These are phyloP conservation scores for Cephalotrichum gorgonifer DNA, from an alignment of 2,329 filamentous ascomycete genomes.

Conservation along the genomic window DNA sequence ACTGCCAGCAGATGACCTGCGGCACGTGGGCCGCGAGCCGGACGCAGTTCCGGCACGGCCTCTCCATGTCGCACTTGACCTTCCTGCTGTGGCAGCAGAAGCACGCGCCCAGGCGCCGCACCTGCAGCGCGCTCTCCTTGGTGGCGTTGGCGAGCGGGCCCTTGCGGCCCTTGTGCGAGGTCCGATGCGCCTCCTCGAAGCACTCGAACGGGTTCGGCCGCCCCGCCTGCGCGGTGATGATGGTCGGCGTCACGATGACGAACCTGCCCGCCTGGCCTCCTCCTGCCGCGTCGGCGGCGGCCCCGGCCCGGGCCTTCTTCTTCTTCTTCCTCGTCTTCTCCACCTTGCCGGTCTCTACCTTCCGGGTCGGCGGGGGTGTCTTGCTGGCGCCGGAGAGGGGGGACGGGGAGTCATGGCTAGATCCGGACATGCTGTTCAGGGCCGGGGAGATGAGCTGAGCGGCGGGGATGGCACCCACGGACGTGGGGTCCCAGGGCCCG, in stretches of 20 bases:
- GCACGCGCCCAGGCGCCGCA: constrained; percentile 43
- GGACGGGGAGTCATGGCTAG: neutral
- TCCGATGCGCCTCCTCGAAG: constrained; percentile 37
- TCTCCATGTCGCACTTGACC: constrained; percentile 45
- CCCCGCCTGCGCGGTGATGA: constrained; percentile 39
- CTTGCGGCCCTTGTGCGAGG: constrained; percentile 44
- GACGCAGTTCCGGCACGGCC: constrained; percentile 46
- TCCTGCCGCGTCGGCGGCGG: neutral
- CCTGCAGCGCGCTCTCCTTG: constrained; percentile 43
- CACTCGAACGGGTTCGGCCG: constrained; percentile 43
- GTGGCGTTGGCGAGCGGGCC: constrained; percentile 43
- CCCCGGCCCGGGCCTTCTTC: constrained; percentile 6
- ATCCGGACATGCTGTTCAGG: neutral
- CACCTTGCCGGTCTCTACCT: constrained; percentile 31
- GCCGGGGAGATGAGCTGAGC: neutral
- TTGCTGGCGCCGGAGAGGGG: neutral
- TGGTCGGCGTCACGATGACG: constrained; percentile 43
- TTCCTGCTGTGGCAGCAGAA: constrained; percentile 51
- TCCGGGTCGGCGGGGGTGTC: constrained; percentile 20
- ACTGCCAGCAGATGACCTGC: constrained; percentile 49
- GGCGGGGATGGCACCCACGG: neutral
- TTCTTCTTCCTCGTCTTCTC: constrained; percentile 29
- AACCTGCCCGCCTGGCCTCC: constrained; percentile 32
- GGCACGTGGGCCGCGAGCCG: constrained; percentile 39
- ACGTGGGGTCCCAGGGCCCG: neutral